Percentiles rank a stretch among this genome's conserved stretches.
phyloP scores from a whole-genome alignment of 352 stramenopile genomes.

The Globisporangium paroecandrum region DNA sequence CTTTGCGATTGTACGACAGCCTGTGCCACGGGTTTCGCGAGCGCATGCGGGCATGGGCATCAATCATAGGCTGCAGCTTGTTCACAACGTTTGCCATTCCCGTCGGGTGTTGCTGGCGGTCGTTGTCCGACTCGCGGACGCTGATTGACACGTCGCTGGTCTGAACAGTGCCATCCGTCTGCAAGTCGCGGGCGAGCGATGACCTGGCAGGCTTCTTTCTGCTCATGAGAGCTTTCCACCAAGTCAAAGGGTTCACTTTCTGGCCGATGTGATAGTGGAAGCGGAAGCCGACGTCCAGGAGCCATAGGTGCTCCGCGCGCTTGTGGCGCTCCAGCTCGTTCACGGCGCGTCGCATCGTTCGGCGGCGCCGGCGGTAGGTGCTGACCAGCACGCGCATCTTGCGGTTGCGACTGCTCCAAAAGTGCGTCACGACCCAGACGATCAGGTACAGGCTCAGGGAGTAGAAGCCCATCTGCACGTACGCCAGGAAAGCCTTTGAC shows the following conservation, averaged over 20 bases:
- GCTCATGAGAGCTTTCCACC: constrained; percentile 8
- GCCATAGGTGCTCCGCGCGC: constrained; percentile 61
- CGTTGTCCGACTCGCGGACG: constrained; percentile 17
- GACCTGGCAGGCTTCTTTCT: constrained; percentile 13
- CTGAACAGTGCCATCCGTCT: constrained; percentile 15
- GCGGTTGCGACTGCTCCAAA: constrained; percentile 74
- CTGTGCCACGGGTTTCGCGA: constrained; percentile 54
- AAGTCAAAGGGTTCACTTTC: constrained; percentile 32
- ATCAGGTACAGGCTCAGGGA: constrained; percentile 51
- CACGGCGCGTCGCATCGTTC: constrained; percentile 50
- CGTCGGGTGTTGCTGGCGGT: constrained; percentile 1
- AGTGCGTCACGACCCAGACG: constrained; percentile 71
- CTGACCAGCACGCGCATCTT: constrained; percentile 76
- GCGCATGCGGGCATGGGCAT: constrained; percentile 31
- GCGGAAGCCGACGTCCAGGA: constrained; percentile 74
- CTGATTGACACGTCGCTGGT: constrained; percentile 29
- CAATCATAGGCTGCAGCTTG: constrained; percentile 36
- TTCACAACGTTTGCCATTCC: constrained; percentile 8
- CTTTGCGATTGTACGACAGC: constrained; percentile 41
- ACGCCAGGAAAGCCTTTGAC: constrained; percentile 61
- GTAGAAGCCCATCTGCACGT: constrained; percentile 72
- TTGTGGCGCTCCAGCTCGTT: constrained; percentile 53
- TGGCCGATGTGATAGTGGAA: constrained; percentile 59
- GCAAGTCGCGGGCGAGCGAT: constrained; percentile 3
- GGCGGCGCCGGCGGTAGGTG: constrained; percentile 65